Evolutionary conservation across 805 yeast species (phyloP).

Genomic region (Yarrowia sp.): DNA sequence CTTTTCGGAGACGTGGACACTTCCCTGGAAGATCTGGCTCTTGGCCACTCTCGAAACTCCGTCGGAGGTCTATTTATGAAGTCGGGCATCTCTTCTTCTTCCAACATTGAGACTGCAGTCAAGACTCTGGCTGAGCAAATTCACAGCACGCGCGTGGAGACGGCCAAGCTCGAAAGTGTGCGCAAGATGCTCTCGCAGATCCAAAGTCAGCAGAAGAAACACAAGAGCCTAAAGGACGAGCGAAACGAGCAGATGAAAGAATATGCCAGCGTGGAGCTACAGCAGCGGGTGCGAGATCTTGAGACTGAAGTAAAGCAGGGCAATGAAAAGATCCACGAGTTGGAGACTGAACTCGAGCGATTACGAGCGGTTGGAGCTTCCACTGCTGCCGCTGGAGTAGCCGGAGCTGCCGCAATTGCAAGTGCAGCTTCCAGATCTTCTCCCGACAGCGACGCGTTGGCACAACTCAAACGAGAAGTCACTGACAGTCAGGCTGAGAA

Average conservation of each 20-base stretch:
- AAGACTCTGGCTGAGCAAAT: conserved; percentile 38
- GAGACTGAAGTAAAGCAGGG: background rate
- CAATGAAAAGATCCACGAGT: background rate
- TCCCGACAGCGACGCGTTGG: background rate
- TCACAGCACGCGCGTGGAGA: conserved; percentile 37
- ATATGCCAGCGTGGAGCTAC: background rate
- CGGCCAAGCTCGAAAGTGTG: conserved; percentile 37
- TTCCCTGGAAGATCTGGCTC: conserved; percentile 37
- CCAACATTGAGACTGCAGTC: conserved; percentile 38
- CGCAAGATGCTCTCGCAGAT: conserved; percentile 35
- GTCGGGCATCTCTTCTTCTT: conserved; percentile 34
- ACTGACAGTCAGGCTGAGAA: background rate
- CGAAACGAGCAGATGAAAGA: background rate
- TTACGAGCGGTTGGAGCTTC: background rate
- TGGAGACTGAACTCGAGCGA: background rate
- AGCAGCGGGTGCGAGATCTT: conserved; percentile 9
- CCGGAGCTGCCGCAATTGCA: background rate
- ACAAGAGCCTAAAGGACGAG: conserved; percentile 11
- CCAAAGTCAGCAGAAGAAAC: conserved; percentile 30
- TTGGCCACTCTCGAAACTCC: conserved; percentile 37
- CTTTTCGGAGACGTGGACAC: conserved; percentile 39
- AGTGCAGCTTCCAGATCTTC: background rate
- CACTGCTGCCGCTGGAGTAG: background rate
- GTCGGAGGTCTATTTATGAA: conserved; percentile 39
- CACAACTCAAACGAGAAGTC: background rate